phyloP scores from a whole-genome alignment of 768 basidiomycete genomes.

The Lactifluus hygrophoroides region DNA sequence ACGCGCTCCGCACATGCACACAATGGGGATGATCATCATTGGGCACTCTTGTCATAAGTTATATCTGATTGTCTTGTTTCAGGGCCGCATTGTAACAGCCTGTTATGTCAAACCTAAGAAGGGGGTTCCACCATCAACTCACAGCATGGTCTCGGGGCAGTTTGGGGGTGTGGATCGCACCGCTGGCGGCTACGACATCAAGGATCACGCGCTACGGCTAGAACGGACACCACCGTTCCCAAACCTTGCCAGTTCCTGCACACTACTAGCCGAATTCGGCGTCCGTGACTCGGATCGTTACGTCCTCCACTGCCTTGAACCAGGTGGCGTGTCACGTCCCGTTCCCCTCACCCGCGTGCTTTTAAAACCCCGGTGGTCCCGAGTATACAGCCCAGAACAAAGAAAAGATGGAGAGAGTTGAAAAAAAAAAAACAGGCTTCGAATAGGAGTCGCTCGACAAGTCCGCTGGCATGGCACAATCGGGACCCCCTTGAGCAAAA shows the following conservation, averaged over 20 bases:
- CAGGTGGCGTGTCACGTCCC: slow-evolving; percentile 12
- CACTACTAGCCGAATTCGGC: slow-evolving; percentile 14
- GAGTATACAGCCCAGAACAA: slow-evolving; percentile 14
- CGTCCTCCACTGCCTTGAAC: slow-evolving; percentile 10
- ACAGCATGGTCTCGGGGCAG: slow-evolving; percentile 12
- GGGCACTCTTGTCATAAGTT: slow-evolving; percentile 7
- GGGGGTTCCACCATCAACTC: slow-evolving; percentile 2
- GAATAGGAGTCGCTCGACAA: slow-evolving; percentile 16
- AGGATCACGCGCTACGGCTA: slow-evolving; percentile 20
- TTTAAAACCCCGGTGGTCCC: slow-evolving; percentile 15
- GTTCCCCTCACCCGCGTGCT: slow-evolving; percentile 1
- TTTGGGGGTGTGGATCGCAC: slow-evolving; percentile 9
- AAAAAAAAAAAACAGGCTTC: not conserved
- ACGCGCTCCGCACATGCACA: not conserved
- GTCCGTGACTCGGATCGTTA: slow-evolving; percentile 20
- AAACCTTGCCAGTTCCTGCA: slow-evolving; percentile 13
- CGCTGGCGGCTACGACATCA: slow-evolving; percentile 8
- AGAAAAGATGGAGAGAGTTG: too few relatives aligned
- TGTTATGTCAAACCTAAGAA: slow-evolving; percentile 18
- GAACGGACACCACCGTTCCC: slow-evolving; percentile 15
- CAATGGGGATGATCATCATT: slow-evolving; percentile 2
- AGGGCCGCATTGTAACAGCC: slow-evolving; percentile 13
- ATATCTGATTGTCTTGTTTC: slow-evolving; percentile 6
- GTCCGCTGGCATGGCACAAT: slow-evolving; percentile 15
- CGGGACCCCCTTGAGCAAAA: not conserved